Base-by-base conservation (phyloP, 805 yeast species). In the Kazachstania bromeliacearum region DNA sequence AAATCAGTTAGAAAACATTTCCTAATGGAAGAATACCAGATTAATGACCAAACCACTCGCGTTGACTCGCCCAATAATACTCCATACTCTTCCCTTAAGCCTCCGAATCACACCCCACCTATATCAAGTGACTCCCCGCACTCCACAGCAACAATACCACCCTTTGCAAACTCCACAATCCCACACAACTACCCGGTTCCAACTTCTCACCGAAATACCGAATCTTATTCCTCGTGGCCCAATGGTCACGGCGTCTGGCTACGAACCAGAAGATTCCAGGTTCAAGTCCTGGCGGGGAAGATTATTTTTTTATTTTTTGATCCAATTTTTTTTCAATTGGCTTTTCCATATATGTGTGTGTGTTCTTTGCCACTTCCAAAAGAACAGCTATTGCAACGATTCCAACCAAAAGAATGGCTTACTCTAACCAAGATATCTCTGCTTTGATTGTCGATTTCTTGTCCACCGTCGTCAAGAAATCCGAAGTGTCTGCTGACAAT, bases 151-250 rank as follows among this genome's bases (percentile, higher is more conserved):
- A n/a, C n/a, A n/a, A n/a, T n/a, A n/a, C n/a, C n/a, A n/a, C n/a
- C n/a, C n/a, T n/a, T n/a, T n/a, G n/a, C n/a, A n/a, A n/a, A n/a
- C n/a, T n/a, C n/a, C n/a, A n/a, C n/a, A n/a, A n/a, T n/a, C n/a
- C n/a, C n/a, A n/a, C n/a, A n/a, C n/a, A n/a, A n/a, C n/a, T n/a
- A n/a, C n/a, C n/a, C n/a, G n/a, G n/a, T n/a, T n/a, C n/a, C n/a
- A n/a, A n/a, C n/a, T n/a, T n/a, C n/a, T n/a, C n/a, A n/a, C n/a
- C n/a, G n/a, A n/a, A n/a, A n/a, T n/a, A n/a, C n/a, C n/a, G n/a
- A n/a, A n/a, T n/a, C n/a, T n/a, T n/a, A 68, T 73, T 73, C 78
- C 77, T 73, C 77, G 75, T 73, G 78, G 78, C 78, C 78, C 76
- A 73, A 73, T 73, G 78, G 78, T 73, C 76, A 72, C 73, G 78